Evolutionary conservation across 2,329 filamentous ascomycete species (phyloP).

Genomic region (Fusarium irregulare): DNA sequence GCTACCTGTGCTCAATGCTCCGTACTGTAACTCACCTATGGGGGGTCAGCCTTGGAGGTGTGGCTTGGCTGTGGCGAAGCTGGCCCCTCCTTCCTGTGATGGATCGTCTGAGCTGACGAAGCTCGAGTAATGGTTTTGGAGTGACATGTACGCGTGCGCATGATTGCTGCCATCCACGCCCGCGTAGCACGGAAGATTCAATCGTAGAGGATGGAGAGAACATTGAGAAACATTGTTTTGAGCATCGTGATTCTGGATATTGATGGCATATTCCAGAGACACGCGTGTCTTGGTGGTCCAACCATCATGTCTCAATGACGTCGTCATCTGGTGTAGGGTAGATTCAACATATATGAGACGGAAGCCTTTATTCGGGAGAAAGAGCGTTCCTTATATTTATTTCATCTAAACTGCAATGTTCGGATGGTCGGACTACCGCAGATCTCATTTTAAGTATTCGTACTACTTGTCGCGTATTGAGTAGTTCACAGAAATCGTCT

Average conservation of each 20-base stretch:
- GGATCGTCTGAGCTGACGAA: constrained; percentile 30
- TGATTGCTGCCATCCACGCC: constrained; percentile 15
- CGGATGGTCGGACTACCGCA: background rate
- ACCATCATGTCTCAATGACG: constrained; percentile 24
- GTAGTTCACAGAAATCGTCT: background rate
- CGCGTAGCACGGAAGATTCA: background rate
- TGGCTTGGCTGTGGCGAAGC: constrained; percentile 43
- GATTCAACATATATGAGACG: background rate
- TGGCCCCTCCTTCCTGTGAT: constrained; percentile 34
- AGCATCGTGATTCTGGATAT: background rate
- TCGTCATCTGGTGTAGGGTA: constrained; percentile 29
- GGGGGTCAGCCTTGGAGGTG: constrained; percentile 49
- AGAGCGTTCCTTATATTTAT: background rate
- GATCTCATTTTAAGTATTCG: background rate
- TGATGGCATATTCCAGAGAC: background rate
- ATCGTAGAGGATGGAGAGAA: background rate
- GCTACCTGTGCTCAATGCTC: constrained; percentile 42
- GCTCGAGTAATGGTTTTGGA: constrained; percentile 34
- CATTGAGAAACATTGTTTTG: background rate
- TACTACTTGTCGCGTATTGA: background rate
- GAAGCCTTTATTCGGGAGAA: background rate
- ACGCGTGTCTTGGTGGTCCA: constrained; percentile 9
- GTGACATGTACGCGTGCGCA: constrained; percentile 37
- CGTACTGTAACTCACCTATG: constrained; percentile 37
- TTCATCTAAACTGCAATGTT: background rate